Conservation (phyloP, 176 grass and related monocot genomes). For the Musa acuminata region DNA sequence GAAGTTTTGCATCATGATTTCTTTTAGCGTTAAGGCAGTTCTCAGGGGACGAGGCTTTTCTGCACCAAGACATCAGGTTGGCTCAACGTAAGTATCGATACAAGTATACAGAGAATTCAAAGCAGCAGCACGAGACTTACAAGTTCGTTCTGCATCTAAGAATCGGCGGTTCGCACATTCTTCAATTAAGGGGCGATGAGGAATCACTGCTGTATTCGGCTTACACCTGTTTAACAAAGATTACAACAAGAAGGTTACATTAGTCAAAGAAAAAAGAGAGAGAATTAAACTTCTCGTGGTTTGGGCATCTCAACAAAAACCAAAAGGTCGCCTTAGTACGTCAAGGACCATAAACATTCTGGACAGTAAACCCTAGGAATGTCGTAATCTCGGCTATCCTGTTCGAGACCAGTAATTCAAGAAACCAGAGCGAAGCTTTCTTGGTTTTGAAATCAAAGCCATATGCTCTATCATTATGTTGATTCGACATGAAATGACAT, state of each 20-base stretch:
- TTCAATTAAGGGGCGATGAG: neutral
- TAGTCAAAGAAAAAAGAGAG: neutral
- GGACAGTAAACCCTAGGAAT: no score
- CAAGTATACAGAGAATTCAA: neutral
- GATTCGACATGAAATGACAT: no score
- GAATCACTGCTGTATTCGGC: neutral
- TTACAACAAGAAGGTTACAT: neutral
- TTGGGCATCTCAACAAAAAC: neutral
- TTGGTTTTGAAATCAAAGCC: no score
- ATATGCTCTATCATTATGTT: no score
- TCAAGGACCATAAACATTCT: no score
- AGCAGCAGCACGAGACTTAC: neutral
- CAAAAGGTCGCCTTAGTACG: neutral
- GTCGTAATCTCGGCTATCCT: neutral
- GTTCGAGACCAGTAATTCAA: neutral
- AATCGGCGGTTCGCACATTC: constrained; percentile 4
- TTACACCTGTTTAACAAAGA: neutral
- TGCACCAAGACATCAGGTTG: neutral
- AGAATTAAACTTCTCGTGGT: neutral
- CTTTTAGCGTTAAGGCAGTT: neutral
- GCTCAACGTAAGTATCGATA: neutral
- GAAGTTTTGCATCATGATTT: neutral
- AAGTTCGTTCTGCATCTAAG: constrained; percentile 10
- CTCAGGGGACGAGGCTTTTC: neutral
- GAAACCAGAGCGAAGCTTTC: neutral